Base-by-base conservation (phyloP, 495 filamentous ascomycete genomes). In the Achaetomiella virescens region DNA sequence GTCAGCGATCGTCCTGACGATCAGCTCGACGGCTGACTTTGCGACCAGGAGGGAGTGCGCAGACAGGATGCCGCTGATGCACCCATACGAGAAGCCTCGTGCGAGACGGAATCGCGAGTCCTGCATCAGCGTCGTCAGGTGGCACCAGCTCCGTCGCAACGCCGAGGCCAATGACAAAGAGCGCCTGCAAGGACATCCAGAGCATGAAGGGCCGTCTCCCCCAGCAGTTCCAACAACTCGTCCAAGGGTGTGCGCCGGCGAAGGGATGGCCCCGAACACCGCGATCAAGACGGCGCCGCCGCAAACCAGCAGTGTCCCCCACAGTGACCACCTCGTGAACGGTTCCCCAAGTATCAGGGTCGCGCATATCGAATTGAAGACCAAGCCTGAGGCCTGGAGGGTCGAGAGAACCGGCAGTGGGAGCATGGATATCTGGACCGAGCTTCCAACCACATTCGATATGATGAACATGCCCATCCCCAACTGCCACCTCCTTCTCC, bases 311-410 rank as follows among this genome's bases (percentile, higher is more conserved):
- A 90, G 62, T 6, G 93, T 99, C 17, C 93, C 93, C 61, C 87
- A 79, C 27, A 96, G 79, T 5, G 91, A 96, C 79, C 89, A 91
- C 64, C 83, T 80, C 20, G 93, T 99, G 72, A 97, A 99, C 2
- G 91, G 86, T 73, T 99, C 93, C 33, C 88, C 83, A 33, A 99
- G 82, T 63, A 99, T 91, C 38, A 99, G 73, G 3, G 91, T 91
- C 38, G 93, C 93, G 71, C 93, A 97, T 55, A 96, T 88, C 36
- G 92, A 96, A 75, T 99, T 99, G 76, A 99, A 99, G 29, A 97
- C 93, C 29, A 99, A 79, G 21, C 93, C 93, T 43, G 90, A 95
- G 66, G 93, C 93, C 74, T 99, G 93, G 20, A 99, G 78, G 0
- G 93, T 96, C 29, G 92, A 97, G 18, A 99, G 79, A 12, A 99